Base-by-base conservation (phyloP, 352 stramenopile genomes). In the Globisporangium spinosum region DNA sequence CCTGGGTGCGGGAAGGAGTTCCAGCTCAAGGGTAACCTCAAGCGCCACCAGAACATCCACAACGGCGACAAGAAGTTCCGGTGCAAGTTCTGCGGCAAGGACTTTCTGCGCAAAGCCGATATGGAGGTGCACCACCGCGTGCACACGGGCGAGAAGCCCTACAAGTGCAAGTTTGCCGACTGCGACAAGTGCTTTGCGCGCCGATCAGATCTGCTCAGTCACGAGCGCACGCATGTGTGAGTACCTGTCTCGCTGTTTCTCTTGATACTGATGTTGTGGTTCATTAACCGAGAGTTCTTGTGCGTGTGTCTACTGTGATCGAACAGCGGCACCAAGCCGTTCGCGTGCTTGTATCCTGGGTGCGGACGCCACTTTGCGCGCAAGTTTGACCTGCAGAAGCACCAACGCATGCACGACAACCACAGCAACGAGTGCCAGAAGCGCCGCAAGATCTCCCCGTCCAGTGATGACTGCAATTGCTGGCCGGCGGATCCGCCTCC, bases 111-210 rank as follows among this genome's bases (percentile, higher is more conserved):
- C 29, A 93, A 92, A 69, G 85, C 83, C 40, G 85, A 90, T 67
- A 85, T 89, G 82, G 78, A 90, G 65, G 82, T 89, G 20, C 85
- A 93, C 68, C 80, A 85, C 49, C 81, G 83, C 57, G 82, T 91
- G 20, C 85, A 93, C 68, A 92, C 81, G 23, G 85, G 83, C 40
- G 84, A 92, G 70, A 93, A 93, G 67, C 82, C 81, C n/a, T 91
- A 89, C 57, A 59, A 65, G 15, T 93, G 85, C 70, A 79, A 78
- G 54, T 79, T 82, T 49, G 53, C 74, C 15, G 64, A 76, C 8
- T 93, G 85, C 56, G 76, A 69, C 64, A 90, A 89, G 57, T 73
- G 71, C 35, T 93, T 93, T 27, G 85, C 83, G 8, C 80, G 85
- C 45, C 81, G 87, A 13, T 93, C 84, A 20, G 85, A 93, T 58